These are phyloP conservation scores for Aquilaria malaccensis DNA, from an alignment of 345 rosid genomes.

Conservation along the genomic window DNA sequence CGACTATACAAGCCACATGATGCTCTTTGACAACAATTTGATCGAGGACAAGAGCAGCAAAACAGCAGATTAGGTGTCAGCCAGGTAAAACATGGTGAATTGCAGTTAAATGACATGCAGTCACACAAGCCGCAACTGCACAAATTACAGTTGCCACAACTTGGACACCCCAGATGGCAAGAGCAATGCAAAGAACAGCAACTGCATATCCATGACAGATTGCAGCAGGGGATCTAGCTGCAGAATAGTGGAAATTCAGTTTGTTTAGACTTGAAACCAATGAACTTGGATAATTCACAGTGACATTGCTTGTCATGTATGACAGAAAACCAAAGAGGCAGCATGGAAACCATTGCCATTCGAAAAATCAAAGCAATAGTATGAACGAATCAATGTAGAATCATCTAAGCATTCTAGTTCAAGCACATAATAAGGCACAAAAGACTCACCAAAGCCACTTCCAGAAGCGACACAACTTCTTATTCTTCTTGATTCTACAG, in stretches of 20 bases:
- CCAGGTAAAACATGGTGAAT: neutral
- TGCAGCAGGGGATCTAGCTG: neutral
- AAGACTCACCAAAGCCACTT: no score
- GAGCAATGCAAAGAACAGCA: neutral
- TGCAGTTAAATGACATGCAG: neutral
- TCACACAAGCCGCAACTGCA: neutral
- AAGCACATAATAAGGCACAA: no score
- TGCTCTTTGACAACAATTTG: slow-evolving; percentile 35
- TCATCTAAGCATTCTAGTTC: no score
- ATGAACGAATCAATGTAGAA: no score
- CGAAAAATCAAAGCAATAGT: no score
- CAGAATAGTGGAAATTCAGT: neutral
- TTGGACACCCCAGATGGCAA: neutral
- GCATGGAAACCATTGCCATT: no score
- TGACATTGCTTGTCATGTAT: no score
- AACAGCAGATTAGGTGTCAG: no score
- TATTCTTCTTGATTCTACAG: no score
- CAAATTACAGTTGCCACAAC: neutral
- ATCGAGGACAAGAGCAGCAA: slow-evolving; percentile 29
- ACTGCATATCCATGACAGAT: neutral
- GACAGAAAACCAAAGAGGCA: no score
- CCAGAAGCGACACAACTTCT: no score
- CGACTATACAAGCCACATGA: slow-evolving; percentile 14
- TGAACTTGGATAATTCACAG: no score
- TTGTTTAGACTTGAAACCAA: neutral